Evolutionary conservation across 192 early-diverging fungal species (phyloP), one percentile per base, ranked within the genome.

Genomic region (Rhizophlyctis rosea): DNA sequence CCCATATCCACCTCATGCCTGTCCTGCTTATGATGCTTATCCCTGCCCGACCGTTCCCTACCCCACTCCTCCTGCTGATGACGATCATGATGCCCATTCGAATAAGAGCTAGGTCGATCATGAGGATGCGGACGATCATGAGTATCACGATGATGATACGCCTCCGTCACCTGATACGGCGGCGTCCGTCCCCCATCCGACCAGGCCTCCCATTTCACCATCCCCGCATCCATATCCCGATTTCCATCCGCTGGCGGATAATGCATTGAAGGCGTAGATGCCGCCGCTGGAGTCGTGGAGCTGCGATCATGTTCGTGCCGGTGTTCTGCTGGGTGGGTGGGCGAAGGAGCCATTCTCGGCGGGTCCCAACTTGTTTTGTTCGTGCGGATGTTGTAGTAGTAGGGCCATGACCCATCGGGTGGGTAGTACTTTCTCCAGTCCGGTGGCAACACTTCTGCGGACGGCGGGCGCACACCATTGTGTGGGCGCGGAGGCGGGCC

Each of bases 351-450:
- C 0, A 18, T 7, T 11, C 11, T 31, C 11, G 62, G 69, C 61
- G 64, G 63, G n/a, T 73, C 71, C 76, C 76, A 77, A 23, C 67
- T 67, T 13, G 58, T 36, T 32, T 50, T 27, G 3, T 53, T 30
- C 30, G 67, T 64, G 14, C 21, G 33, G 13, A 35, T 21, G 47
- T 74, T 54, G 57, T 72, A 78, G 50, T 74, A 78, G 50, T 74
- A 74, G n/a, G n/a, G n/a, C n/a, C n/a, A n/a, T n/a, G n/a, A n/a
- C n/a, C n/a, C n/a, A n/a, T n/a, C n/a, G n/a, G n/a, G n/a, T n/a
- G n/a, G n/a, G n/a, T n/a, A n/a, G n/a, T n/a, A n/a, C n/a, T n/a
- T n/a, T n/a, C n/a, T n/a, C n/a, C n/a, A n/a, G n/a, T n/a, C n/a
- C n/a, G n/a, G n/a, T n/a, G n/a, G n/a, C n/a, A n/a, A n/a, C n/a